Evolutionary conservation across 129 eudicot genomes (phyloP).

Genomic region (Centella asiatica): DNA sequence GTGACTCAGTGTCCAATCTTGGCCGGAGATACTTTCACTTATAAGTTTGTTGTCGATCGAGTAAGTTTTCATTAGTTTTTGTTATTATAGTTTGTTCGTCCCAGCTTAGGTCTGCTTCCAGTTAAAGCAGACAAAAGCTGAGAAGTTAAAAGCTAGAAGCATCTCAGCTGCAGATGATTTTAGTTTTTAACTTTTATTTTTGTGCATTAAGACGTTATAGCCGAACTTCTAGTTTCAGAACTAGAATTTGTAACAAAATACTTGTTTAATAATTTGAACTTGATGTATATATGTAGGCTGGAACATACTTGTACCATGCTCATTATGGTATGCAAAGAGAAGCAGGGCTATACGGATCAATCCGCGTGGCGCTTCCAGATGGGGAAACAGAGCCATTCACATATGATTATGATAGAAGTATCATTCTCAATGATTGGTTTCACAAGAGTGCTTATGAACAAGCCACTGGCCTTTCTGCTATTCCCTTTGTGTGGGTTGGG

Average conservation of each 20-base stretch:
- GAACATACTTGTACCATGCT: conserved; percentile 85
- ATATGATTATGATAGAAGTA: conserved; percentile 62
- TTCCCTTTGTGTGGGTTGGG: conserved; percentile 73
- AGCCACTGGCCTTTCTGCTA: conserved; percentile 59
- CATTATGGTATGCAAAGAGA: conserved; percentile 92
- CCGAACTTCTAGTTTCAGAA: too few relatives aligned
- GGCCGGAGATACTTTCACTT: conserved; percentile 80
- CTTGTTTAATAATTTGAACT: not conserved
- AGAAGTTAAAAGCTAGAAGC: too few relatives aligned
- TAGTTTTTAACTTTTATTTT: not conserved
- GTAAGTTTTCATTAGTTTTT: conserved; percentile 29
- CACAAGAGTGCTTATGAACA: conserved; percentile 68
- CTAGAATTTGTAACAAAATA: not conserved
- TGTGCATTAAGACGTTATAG: too few relatives aligned
- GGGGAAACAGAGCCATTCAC: conserved; percentile 61
- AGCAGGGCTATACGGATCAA: conserved; percentile 70
- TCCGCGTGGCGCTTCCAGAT: conserved; percentile 47
- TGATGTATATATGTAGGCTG: conserved; percentile 46
- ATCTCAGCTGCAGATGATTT: not conserved
- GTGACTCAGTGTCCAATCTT: conserved; percentile 76
- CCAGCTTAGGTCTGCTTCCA: too few relatives aligned
- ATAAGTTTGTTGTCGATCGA: conserved; percentile 75
- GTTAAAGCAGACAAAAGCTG: too few relatives aligned
- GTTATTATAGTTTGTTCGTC: not conserved
- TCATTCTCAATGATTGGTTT: conserved; percentile 81